Evolutionary conservation across 2,329 filamentous ascomycete genomes (phyloP), one percentile per base, ranked within the genome.

Genomic region (Cladophialophora chaetospira): DNA sequence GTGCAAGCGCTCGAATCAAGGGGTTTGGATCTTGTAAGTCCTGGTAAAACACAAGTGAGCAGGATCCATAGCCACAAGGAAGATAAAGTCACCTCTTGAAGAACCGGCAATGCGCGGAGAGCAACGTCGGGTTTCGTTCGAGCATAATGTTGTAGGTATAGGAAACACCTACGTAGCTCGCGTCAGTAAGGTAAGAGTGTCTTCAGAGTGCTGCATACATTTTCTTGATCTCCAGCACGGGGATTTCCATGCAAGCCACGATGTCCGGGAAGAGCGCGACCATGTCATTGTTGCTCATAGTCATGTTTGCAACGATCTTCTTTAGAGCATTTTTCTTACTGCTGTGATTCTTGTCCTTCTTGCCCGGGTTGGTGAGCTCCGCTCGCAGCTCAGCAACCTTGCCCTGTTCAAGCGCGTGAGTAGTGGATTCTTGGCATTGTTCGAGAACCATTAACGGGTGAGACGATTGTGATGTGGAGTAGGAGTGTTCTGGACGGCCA

Each of bases 251-350:
- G 79, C 93, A 97, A 62, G 81, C 86, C 66, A 99, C 89, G 58
- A 99, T 88, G 71, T 99, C 94, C 15, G 93, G 91, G 67, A 99
- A 99, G 50, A 99, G 80, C 35, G 91, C 91, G 53, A 97, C 88
- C 94, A 99, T 99, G 74, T 99, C 94, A 71, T 97, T 99, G 77
- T 99, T 99, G 83, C 93, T 97, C 94, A 99, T 99, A 64, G 94
- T 99, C 94, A 99, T 99, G 73, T 99, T 99, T 72, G 94, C 94
- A 67, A 99, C 94, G 66, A 99, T 97, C 82, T 97, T 97, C 83
- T 99, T 99, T 62, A 99, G 82, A 9, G 94, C 92, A 70, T 97
- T 95, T 83, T 97, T 97, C 82, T 97, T 99, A 65, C 86, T 85
- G 42, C 88, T 83, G 76, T 91, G 88, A 77, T 95, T 96, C 83